These are phyloP conservation scores for Phoenix roebelenii DNA, from an alignment of 176 grass and related monocot species.

Conservation along the genomic window DNA sequence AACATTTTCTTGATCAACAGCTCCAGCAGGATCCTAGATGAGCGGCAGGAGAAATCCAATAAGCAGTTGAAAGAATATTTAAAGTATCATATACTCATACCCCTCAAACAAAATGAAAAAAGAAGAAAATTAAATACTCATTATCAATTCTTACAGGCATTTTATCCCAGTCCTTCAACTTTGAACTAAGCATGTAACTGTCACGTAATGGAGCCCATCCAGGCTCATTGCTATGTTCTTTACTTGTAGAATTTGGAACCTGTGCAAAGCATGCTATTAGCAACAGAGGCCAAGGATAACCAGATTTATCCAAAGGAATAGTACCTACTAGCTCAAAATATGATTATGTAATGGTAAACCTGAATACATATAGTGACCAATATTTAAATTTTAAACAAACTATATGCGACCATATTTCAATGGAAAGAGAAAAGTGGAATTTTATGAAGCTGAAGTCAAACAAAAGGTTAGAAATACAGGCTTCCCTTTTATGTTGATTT, in stretches of 20 bases:
- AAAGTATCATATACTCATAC: no score
- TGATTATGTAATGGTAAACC: neutral
- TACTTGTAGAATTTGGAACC: neutral
- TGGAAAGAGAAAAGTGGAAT: no score
- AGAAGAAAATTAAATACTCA: neutral
- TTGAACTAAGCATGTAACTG: constrained; percentile 23
- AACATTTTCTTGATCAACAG: neutral
- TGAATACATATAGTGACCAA: neutral
- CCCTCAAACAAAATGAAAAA: neutral
- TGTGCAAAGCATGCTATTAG: neutral
- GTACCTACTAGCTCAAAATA: neutral
- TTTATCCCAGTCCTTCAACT: constrained; percentile 32
- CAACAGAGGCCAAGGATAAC: neutral
- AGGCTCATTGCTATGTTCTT: neutral
- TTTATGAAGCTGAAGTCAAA: no score
- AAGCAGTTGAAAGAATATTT: no score
- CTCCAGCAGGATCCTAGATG: constrained; percentile 10
- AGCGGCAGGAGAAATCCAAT: neutral
- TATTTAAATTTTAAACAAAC: no score
- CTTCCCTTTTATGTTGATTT: no score
- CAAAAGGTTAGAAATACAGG: no score
- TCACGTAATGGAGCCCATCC: constrained; percentile 27
- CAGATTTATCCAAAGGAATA: constrained; percentile 1
- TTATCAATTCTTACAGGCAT: constrained; percentile 4
- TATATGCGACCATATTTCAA: no score